phyloP scores from a whole-genome alignment of 306 rosid genomes.

The Calophaca sinica region DNA sequence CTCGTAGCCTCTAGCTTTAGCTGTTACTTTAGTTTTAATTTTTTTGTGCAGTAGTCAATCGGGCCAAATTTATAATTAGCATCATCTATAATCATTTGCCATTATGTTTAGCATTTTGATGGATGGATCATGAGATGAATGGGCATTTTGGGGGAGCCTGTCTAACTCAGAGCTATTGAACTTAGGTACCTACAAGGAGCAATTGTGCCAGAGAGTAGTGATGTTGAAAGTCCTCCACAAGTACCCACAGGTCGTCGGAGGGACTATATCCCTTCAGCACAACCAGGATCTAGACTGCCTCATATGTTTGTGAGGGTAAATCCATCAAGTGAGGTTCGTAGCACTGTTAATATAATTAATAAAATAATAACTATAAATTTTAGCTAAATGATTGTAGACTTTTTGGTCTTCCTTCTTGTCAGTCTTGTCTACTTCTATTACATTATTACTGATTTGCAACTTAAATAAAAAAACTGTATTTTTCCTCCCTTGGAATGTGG shows the following conservation, averaged over 20 bases:
- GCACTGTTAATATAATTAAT: constrained; percentile 1
- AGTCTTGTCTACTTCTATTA: neutral
- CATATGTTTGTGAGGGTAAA: constrained; percentile 75
- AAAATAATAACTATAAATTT: constrained; percentile 1
- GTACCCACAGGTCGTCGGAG: constrained; percentile 79
- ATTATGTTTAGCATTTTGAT: constrained; percentile 36
- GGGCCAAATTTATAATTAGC: constrained; percentile 33
- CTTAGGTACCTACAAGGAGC: constrained; percentile 85
- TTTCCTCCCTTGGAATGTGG: constrained; percentile 5
- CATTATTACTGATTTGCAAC: neutral
- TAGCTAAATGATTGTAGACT: neutral
- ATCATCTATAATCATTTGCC: constrained; percentile 19
- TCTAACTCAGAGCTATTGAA: constrained; percentile 52
- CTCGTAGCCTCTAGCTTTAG: constrained; percentile 23
- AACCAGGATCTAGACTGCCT: constrained; percentile 89
- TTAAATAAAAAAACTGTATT: neutral
- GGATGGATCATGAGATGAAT: constrained; percentile 39
- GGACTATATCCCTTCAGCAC: constrained; percentile 79
- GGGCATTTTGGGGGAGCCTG: constrained; percentile 29
- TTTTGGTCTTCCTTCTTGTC: constrained; percentile 10
- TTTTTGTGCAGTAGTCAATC: constrained; percentile 26
- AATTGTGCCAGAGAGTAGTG: constrained; percentile 57
- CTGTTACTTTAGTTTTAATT: constrained; percentile 26
- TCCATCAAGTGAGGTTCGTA: constrained; percentile 64
- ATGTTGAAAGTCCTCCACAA: constrained; percentile 50